phyloP scores from a whole-genome alignment of 2,329 filamentous ascomycete species.

The Penicillium hordei region DNA sequence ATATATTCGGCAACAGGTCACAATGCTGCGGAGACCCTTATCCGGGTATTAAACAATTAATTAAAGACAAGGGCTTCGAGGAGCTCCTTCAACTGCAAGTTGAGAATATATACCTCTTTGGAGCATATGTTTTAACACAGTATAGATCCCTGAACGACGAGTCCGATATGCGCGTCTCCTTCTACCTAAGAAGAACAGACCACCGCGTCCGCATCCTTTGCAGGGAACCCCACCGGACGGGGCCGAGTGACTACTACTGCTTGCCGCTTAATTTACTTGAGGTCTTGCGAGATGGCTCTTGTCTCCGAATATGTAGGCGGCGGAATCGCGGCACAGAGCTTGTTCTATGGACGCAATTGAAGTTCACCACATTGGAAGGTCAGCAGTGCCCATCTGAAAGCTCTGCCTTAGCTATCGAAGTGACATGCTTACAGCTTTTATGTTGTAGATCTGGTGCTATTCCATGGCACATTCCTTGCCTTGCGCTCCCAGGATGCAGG shows the following conservation, averaged over 20 bases:
- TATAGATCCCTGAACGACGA: conserved; percentile 50
- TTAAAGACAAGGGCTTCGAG: conserved; percentile 39
- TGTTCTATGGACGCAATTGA: conserved; percentile 55
- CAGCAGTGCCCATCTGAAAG: conserved; percentile 14
- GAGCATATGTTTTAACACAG: neutral
- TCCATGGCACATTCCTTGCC: conserved; percentile 58
- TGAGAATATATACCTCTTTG: neutral
- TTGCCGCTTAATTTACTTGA: conserved; percentile 52
- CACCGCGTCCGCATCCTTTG: conserved; percentile 56
- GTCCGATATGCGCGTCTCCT: conserved; percentile 46
- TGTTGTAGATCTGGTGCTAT: conserved; percentile 54
- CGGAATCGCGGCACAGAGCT: conserved; percentile 40
- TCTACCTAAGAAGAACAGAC: conserved; percentile 55
- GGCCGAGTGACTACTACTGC: conserved; percentile 49
- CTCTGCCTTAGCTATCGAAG: neutral
- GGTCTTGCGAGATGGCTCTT: conserved; percentile 38
- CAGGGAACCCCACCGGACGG: conserved; percentile 44
- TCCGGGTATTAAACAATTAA: conserved; percentile 29
- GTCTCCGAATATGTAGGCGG: conserved; percentile 42
- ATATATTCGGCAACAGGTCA: conserved; percentile 28
- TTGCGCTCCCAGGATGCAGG: conserved; percentile 57
- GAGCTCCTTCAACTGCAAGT: conserved; percentile 42
- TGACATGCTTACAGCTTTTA: neutral
- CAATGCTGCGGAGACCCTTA: conserved; percentile 36
- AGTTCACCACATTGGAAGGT: conserved; percentile 58